A percentile compares a stretch with the other conserved stretches of the same genome.
Evolutionary conservation across 2,329 filamentous ascomycete species (phyloP).

Genomic region (Sporothrix euskadiensis): DNA sequence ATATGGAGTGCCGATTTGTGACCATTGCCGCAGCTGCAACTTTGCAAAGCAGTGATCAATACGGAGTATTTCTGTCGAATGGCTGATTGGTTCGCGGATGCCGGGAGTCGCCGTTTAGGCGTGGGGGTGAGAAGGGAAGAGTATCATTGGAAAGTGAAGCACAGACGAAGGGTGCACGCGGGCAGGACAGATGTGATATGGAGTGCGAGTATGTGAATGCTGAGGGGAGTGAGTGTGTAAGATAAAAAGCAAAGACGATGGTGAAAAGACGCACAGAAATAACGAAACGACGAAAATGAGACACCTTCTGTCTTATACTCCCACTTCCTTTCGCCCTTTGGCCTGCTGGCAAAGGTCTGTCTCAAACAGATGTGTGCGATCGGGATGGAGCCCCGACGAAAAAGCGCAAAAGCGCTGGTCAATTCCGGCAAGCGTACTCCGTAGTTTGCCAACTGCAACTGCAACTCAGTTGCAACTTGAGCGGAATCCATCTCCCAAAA

Average conservation of each 20-base stretch:
- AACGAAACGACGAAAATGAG: not conserved
- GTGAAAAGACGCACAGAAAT: not conserved
- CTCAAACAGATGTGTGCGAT: not conserved
- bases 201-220: not conserved
- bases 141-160: not conserved
- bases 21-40: not conserved
- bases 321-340: not conserved
- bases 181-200: not conserved
- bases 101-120: not conserved
- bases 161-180: not conserved
- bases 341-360: not conserved
- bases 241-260: not conserved
- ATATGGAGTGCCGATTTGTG: not conserved
- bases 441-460: not conserved
- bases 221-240: not conserved
- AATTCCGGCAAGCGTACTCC: not conserved
- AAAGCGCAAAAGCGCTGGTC: not conserved
- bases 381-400: conserved; percentile 16
- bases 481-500: not conserved
- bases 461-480: not conserved
- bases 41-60: not conserved
- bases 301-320: not conserved
- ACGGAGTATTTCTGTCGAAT: not conserved
- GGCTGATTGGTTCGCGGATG: conserved; percentile 1
- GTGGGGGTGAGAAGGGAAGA: not conserved